These are phyloP conservation scores for Balakata baccata DNA, from an alignment of 345 rosid species.

Conservation along the genomic window DNA sequence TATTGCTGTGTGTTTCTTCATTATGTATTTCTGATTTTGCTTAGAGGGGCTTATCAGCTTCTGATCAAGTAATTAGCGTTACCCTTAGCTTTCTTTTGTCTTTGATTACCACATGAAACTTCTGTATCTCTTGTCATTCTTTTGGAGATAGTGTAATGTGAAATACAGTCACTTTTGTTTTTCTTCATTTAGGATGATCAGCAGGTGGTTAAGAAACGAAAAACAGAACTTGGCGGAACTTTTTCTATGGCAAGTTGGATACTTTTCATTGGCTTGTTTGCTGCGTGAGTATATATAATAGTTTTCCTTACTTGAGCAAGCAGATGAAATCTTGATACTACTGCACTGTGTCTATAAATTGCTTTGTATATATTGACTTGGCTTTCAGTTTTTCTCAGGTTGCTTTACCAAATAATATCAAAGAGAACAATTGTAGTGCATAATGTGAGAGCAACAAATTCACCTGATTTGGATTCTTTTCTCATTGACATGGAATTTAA, in stretches of 20 bases:
- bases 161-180: neutral
- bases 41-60: too few relatives aligned
- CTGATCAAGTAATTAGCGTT: too few relatives aligned
- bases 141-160: neutral
- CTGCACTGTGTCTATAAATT: neutral
- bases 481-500: constrained; percentile 77
- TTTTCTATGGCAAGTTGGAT: constrained; percentile 96
- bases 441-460: constrained; percentile 75
- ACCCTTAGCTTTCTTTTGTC: too few relatives aligned
- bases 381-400: constrained; percentile 58
- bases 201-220: constrained; percentile 65
- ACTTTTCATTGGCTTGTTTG: constrained; percentile 79
- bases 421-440: constrained; percentile 83
- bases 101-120: too few relatives aligned
- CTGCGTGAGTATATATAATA: constrained; percentile 67
- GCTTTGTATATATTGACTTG: constrained; percentile 26
- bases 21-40: too few relatives aligned
- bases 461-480: constrained; percentile 68
- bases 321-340: constrained; percentile 3
- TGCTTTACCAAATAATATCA: constrained; percentile 86
- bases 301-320: constrained; percentile 2
- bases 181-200: constrained; percentile 66
- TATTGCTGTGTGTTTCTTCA: too few relatives aligned
- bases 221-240: constrained; percentile 91
- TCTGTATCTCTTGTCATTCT: neutral